Evolutionary conservation across 164 flowering plant species (phyloP).

Genomic region (Houttuynia cordata): DNA sequence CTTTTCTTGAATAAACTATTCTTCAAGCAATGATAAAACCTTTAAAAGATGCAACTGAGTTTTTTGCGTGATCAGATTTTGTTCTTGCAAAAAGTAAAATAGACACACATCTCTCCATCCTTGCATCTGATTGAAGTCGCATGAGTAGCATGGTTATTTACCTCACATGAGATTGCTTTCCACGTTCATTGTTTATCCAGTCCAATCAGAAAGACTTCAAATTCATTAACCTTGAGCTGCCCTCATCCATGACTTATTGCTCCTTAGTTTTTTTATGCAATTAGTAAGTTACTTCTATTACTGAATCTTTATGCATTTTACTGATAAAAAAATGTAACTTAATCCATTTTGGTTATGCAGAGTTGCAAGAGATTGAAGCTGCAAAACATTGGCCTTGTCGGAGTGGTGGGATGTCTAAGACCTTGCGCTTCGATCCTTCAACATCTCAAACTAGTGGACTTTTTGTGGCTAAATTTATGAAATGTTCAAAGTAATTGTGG

Average conservation of each 20-base stretch:
- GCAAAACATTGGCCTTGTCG: constrained; percentile 75
- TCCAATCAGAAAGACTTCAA: no score
- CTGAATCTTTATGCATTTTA: no score
- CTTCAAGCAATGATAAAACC: no score
- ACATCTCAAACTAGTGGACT: constrained; percentile 90
- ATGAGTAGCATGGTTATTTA: no score
- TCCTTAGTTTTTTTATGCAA: no score
- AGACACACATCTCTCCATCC: background rate
- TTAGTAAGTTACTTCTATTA: background rate
- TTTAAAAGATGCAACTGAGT: no score
- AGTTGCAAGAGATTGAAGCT: constrained; percentile 51
- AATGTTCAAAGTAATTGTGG: constrained; percentile 16
- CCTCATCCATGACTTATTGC: no score
- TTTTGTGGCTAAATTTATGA: constrained; percentile 75
- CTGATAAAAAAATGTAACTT: no score
- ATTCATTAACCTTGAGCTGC: no score
- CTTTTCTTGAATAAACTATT: no score
- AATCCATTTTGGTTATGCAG: constrained; percentile 22
- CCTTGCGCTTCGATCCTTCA: constrained; percentile 79
- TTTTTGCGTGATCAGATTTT: no score
- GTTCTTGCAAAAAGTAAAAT: background rate
- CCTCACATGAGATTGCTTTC: no score
- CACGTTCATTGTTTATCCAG: background rate
- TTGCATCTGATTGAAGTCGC: background rate
- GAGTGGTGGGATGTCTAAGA: constrained; percentile 49